A percentile compares a stretch with the other conserved stretches of the same genome.
Conservation (phyloP, 129 eudicot species). For the Flaveria ramosissima region DNA sequence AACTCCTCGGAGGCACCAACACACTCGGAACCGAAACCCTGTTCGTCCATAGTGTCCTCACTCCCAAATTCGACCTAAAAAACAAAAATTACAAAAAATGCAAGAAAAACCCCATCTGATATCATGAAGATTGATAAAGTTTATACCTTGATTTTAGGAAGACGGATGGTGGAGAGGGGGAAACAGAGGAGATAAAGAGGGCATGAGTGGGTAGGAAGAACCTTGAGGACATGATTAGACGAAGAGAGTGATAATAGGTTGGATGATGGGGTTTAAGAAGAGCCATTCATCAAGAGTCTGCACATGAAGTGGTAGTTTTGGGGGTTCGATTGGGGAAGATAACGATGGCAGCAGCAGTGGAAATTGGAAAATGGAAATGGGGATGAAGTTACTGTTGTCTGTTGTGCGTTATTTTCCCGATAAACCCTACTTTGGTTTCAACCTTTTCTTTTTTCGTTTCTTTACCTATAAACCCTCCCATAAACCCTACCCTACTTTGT, state of each 20-base stretch:
- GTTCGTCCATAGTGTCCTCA: conserved; percentile 43
- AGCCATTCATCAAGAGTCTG: conserved; percentile 37
- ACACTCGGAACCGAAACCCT: conserved; percentile 44
- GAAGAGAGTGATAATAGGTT: conserved; percentile 26
- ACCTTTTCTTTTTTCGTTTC: not conserved
- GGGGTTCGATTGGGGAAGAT: conserved; percentile 31
- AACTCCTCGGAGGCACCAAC: conserved; percentile 54
- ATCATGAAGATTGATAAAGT: not conserved
- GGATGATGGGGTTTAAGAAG: conserved; percentile 43
- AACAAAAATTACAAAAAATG: not conserved
- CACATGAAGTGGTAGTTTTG: conserved; percentile 21
- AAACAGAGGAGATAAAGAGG: conserved; percentile 14
- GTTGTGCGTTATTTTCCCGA: not conserved
- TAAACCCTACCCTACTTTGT: too few relatives aligned
- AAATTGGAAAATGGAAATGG: conserved; percentile 9
- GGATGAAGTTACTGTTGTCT: not conserved
- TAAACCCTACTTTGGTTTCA: conserved; percentile 38
- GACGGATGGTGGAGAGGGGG: conserved; percentile 24
- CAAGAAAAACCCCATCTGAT: not conserved
- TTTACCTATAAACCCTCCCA: not conserved
- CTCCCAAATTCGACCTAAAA: conserved; percentile 51
- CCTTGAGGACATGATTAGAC: conserved; percentile 43
- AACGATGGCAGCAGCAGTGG: conserved; percentile 25
- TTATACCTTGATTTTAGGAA: conserved; percentile 41
- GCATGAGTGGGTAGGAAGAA: conserved; percentile 25